A percentile compares a stretch with the other conserved stretches of the same genome.
phyloP scores from a whole-genome alignment of 2,329 filamentous ascomycete genomes.

The Xylogone sp. region DNA sequence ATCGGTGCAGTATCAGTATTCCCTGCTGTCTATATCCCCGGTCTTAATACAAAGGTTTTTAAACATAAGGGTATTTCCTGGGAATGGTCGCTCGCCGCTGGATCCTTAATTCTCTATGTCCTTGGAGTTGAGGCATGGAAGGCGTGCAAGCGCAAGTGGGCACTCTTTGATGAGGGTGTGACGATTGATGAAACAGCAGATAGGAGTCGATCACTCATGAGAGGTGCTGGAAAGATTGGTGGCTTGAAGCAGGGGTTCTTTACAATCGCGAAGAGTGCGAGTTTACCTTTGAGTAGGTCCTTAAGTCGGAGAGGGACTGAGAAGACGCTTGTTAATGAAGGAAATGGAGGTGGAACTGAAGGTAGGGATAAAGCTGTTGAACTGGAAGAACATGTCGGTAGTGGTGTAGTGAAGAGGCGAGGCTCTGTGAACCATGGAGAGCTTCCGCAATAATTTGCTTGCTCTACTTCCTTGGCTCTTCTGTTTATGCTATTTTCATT shows the following conservation, averaged over 20 bases:
- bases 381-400: too few relatives aligned
- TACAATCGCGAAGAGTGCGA: slow-evolving; percentile 24
- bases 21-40: slow-evolving; percentile 60
- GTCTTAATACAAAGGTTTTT: slow-evolving; percentile 59
- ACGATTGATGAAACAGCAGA: neutral
- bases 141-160: slow-evolving; percentile 47
- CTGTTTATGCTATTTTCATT: too few relatives aligned
- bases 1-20: slow-evolving; percentile 51
- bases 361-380: neutral
- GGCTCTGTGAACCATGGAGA: too few relatives aligned
- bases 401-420: too few relatives aligned
- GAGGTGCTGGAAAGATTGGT: slow-evolving; percentile 12
- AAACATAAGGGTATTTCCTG: slow-evolving; percentile 58
- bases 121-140: slow-evolving; percentile 60
- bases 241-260: slow-evolving; percentile 28
- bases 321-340: neutral
- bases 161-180: slow-evolving; percentile 13
- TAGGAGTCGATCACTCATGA: neutral
- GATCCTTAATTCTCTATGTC: slow-evolving; percentile 55
- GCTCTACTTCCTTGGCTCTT: too few relatives aligned
- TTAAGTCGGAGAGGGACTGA: slow-evolving; percentile 10
- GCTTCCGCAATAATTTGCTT: too few relatives aligned
- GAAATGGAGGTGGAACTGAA: neutral
- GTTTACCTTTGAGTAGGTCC: slow-evolving; percentile 8
- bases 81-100: slow-evolving; percentile 62